Percentiles rank a stretch among this genome's conserved stretches.
Evolutionary conservation across 768 basidiomycete species (phyloP).

Genomic region (Dendrothele bispora): DNA sequence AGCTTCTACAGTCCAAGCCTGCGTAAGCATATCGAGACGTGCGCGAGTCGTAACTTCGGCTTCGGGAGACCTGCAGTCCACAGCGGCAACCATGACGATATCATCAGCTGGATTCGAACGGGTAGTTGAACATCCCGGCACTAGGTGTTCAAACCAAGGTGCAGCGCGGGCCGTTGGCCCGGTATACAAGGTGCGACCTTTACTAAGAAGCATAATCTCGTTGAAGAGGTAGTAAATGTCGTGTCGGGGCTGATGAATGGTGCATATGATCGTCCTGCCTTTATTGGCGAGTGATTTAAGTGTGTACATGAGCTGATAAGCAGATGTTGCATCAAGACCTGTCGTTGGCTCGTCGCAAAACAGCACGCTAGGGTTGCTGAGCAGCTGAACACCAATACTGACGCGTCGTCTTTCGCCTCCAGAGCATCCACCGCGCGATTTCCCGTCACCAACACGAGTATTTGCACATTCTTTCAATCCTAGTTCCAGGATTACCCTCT

Average conservation of each 20-base stretch:
- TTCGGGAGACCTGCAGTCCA: constrained; percentile 37
- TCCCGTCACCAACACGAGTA: constrained; percentile 40
- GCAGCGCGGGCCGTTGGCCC: constrained; percentile 33
- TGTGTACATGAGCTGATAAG: constrained; percentile 44
- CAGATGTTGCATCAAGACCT: constrained; percentile 48
- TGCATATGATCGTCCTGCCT: constrained; percentile 50
- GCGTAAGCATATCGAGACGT: constrained; percentile 28
- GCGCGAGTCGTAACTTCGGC: constrained; percentile 28
- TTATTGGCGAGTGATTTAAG: constrained; percentile 47
- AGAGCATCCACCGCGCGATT: constrained; percentile 40
- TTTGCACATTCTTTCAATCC: constrained; percentile 39
- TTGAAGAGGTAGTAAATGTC: constrained; percentile 37
- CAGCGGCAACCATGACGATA: constrained; percentile 23
- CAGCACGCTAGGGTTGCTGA: constrained; percentile 59
- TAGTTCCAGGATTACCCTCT: constrained; percentile 42
- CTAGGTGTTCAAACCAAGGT: constrained; percentile 4
- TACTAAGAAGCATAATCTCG: constrained; percentile 33
- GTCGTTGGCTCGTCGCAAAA: constrained; percentile 65
- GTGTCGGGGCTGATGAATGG: constrained; percentile 46
- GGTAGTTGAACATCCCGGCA: constrained; percentile 1
- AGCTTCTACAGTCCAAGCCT: constrained; percentile 25
- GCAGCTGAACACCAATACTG: constrained; percentile 58
- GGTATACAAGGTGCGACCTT: constrained; percentile 25
- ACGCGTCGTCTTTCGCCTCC: constrained; percentile 61
- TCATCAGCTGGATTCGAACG: constrained; percentile 29